Conservation (phyloP, 2,329 filamentous ascomycete species). For the Phyllosticta capitalensis region DNA sequence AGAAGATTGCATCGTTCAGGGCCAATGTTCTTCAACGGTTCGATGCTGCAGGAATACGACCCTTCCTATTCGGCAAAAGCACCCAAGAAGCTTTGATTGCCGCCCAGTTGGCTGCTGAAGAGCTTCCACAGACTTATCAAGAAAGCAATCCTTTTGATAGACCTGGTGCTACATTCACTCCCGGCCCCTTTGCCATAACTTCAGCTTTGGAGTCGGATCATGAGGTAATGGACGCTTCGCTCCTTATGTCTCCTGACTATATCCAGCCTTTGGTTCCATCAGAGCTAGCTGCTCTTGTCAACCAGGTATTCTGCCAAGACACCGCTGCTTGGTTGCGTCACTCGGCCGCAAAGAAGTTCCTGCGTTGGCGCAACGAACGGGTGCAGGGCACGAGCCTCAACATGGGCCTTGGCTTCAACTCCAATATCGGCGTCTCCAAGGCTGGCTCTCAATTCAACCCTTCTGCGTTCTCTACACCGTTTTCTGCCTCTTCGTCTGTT, state of each 20-base stretch:
- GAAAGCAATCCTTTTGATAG: slow-evolving; percentile 16
- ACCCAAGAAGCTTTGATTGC: slow-evolving; percentile 27
- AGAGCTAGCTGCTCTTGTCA: slow-evolving; percentile 62
- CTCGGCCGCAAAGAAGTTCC: slow-evolving; percentile 69
- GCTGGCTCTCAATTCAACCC: slow-evolving; percentile 18
- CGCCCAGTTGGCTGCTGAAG: slow-evolving; percentile 18
- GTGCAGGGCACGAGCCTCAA: slow-evolving; percentile 11
- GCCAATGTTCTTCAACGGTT: slow-evolving; percentile 45
- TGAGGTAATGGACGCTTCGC: slow-evolving; percentile 83
- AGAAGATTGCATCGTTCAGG: slow-evolving; percentile 52
- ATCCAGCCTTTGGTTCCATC: slow-evolving; percentile 68
- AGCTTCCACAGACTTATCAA: slow-evolving; percentile 12
- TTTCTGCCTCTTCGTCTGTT: slow-evolving; percentile 21
- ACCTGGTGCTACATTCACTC: slow-evolving; percentile 4
- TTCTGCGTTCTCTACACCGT: not conserved
- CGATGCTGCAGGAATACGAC: slow-evolving; percentile 47
- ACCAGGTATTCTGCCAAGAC: slow-evolving; percentile 65
- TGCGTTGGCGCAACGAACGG: slow-evolving; percentile 48
- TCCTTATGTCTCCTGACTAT: slow-evolving; percentile 89
- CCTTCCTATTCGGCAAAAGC: slow-evolving; percentile 55
- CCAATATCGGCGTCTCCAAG: slow-evolving; percentile 14
- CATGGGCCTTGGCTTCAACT: slow-evolving; percentile 6
- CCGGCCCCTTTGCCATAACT: slow-evolving; percentile 64
- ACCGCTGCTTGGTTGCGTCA: slow-evolving; percentile 76
- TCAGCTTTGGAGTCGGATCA: slow-evolving; percentile 61